Base-by-base conservation (phyloP, 2,329 filamentous ascomycete genomes). In the Epichloe typhina region DNA sequence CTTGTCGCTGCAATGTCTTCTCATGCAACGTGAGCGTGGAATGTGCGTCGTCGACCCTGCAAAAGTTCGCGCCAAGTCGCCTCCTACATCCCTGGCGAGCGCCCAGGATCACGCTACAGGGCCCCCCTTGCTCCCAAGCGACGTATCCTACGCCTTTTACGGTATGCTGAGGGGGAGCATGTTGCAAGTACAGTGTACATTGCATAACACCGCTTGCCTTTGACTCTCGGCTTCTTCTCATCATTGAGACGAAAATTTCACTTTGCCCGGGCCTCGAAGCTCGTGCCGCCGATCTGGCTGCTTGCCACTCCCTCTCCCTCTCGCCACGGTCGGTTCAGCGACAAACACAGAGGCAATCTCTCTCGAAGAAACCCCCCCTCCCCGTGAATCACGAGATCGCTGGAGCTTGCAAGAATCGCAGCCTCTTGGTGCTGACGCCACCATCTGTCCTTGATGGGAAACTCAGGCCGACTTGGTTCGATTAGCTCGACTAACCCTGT, bases 41-140 rank as follows among this genome's bases (percentile, higher is more conserved):
- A 42, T 8, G 49, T 50, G 33, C 26, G 19, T 46, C 46, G 42
- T 39, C 36, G 15, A 35, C 51, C 53, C 51, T 50, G 53, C 52
- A 53, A 55, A 50, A 53, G 47, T 50, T 53, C 44, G 36, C 49
- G 47, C 53, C 52, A 55, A 55, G 41, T 45, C 17, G 36, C 31
- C 44, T 39, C 47, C 51, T 23, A 43, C 12, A 50, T 45, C 49
- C 37, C 50, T 43, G 45, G 35, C 31, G 38, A 19, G 39, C 26
- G 21, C 46, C 41, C 43, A 43, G 47, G 46, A 44, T 47, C 46
- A 39, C 51, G 36, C 49, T 47, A 50, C 42, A 35, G 42, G 47
- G 36, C 36, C 43, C 45, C 23, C 37, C 40, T 19, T 46, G 48
- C 23, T 39, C 39, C 36, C 17, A 17, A 42, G 49, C 51, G 52